Percentiles rank a stretch among this genome's conserved stretches.
Evolutionary conservation across 1,284 basidiomycete species (phyloP).

Genomic region (Papiliotrema laurentii): DNA sequence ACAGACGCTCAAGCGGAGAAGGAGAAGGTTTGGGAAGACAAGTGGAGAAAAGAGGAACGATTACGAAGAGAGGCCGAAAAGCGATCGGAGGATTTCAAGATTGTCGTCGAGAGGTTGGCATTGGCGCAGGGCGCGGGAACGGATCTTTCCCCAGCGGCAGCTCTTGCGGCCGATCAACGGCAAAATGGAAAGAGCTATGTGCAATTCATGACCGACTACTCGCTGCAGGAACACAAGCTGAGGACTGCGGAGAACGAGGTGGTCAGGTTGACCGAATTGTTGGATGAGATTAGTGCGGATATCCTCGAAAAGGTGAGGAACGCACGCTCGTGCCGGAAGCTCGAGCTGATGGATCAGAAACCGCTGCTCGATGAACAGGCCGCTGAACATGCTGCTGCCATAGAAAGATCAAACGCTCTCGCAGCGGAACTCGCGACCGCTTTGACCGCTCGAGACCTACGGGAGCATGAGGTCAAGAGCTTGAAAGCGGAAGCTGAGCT

Average conservation of each 20-base stretch:
- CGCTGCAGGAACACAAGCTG: conserved; percentile 77
- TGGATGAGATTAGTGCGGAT: conserved; percentile 55
- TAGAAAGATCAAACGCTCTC: conserved; percentile 71
- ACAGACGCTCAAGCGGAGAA: conserved; percentile 42
- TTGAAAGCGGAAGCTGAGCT: conserved; percentile 61
- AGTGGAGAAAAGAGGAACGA: conserved; percentile 46
- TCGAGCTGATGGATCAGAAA: conserved; percentile 56
- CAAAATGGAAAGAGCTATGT: conserved; percentile 56
- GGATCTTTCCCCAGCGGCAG: conserved; percentile 70
- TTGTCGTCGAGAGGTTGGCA: conserved; percentile 44
- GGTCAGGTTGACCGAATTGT: conserved; percentile 69
- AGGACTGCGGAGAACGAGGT: conserved; percentile 71
- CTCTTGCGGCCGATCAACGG: conserved; percentile 68
- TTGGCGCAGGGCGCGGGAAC: conserved; percentile 31
- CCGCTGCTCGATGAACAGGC: conserved; percentile 82
- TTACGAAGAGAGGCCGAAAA: conserved; percentile 46
- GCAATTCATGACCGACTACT: conserved; percentile 71
- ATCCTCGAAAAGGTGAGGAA: conserved; percentile 78
- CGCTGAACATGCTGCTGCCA: conserved; percentile 72
- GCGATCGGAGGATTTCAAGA: conserved; percentile 45
- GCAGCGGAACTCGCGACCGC: conserved; percentile 67
- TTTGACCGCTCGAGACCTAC: conserved; percentile 60
- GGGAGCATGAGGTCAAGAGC: conserved; percentile 40
- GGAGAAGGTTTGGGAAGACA: conserved; percentile 46
- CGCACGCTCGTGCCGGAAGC: not conserved